These are phyloP conservation scores for Aspergillus clavatus DNA, from an alignment of 2,329 filamentous ascomycete genomes.

Conservation along the genomic window DNA sequence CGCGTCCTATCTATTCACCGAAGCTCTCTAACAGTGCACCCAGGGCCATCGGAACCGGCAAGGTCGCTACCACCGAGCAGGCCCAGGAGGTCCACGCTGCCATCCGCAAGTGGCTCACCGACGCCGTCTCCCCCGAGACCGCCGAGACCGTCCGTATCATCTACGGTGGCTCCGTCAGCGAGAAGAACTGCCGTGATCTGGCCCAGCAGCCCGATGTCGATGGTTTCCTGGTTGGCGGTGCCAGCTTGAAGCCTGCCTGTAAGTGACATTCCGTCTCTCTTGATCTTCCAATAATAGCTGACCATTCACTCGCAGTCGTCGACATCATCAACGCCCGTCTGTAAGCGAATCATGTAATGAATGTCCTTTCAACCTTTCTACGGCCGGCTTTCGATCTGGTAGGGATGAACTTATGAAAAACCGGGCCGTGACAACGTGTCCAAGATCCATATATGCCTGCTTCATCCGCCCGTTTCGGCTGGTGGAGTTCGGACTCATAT, in stretches of 20 bases:
- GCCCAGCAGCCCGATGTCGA: constrained; percentile 93
- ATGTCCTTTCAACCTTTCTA: background rate
- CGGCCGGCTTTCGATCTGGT: background rate
- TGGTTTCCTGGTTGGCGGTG: constrained; percentile 94
- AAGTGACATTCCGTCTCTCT: constrained; percentile 37
- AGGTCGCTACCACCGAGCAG: constrained; percentile 83
- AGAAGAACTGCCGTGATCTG: constrained; percentile 96
- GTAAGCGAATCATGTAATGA: constrained; percentile 24
- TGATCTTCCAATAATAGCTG: constrained; percentile 14
- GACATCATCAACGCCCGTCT: constrained; percentile 64
- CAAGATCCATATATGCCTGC: background rate
- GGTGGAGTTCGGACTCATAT: background rate
- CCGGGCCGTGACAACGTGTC: background rate
- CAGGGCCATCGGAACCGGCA: constrained; percentile 79
- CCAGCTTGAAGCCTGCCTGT: constrained; percentile 95
- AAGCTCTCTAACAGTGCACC: constrained; percentile 4
- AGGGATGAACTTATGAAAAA: background rate
- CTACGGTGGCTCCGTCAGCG: constrained; percentile 92
- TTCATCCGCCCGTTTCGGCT: background rate
- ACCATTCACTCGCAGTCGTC: constrained; percentile 45
- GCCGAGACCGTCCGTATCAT: constrained; percentile 87
- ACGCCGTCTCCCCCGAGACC: constrained; percentile 69
- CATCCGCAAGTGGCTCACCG: constrained; percentile 79
- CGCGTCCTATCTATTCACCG: background rate
- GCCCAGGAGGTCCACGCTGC: constrained; percentile 90